A percentile compares a stretch with the other conserved stretches of the same genome.
Conservation (phyloP, 331 rosid genomes). For the Stylosanthes scabra region DNA sequence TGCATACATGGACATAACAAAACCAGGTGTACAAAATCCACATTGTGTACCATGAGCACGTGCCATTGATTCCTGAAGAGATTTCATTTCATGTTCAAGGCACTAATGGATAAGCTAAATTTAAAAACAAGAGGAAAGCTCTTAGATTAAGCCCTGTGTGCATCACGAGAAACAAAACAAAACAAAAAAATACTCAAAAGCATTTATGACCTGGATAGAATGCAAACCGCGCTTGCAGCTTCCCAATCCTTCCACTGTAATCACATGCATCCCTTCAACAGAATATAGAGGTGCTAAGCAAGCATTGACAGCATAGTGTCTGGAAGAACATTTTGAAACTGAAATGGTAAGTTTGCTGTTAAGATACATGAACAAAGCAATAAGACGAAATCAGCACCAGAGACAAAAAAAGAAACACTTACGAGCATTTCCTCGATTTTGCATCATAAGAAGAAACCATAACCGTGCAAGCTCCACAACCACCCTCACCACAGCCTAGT, state of each 20-base stretch:
- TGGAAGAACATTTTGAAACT: conserved; percentile 43
- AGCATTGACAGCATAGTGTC: conserved; percentile 93
- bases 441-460: conserved; percentile 88
- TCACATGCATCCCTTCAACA: conserved; percentile 96
- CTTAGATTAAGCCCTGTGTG: conserved; percentile 21
- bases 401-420: conserved; percentile 50
- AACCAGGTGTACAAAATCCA: conserved; percentile 98
- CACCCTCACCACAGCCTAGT: conserved; percentile 99
- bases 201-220: conserved; percentile 74
- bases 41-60: conserved; percentile 92
- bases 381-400: background rate
- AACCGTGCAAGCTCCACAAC: conserved; percentile 99
- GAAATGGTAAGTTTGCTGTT: conserved; percentile 36
- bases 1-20: conserved; percentile 90
- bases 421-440: conserved; percentile 66
- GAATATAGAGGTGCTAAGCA: conserved; percentile 96
- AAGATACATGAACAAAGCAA: conserved; percentile 24
- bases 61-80: conserved; percentile 85
- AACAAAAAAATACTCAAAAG: conserved; percentile 21
- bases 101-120: conserved; percentile 11
- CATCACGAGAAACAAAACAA: conserved; percentile 22
- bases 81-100: conserved; percentile 15
- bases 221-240: conserved; percentile 79
- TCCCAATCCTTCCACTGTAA: conserved; percentile 95
- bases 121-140: conserved; percentile 10